Conservation (phyloP, 352 stramenopile genomes). For the Pythium diclinum region DNA sequence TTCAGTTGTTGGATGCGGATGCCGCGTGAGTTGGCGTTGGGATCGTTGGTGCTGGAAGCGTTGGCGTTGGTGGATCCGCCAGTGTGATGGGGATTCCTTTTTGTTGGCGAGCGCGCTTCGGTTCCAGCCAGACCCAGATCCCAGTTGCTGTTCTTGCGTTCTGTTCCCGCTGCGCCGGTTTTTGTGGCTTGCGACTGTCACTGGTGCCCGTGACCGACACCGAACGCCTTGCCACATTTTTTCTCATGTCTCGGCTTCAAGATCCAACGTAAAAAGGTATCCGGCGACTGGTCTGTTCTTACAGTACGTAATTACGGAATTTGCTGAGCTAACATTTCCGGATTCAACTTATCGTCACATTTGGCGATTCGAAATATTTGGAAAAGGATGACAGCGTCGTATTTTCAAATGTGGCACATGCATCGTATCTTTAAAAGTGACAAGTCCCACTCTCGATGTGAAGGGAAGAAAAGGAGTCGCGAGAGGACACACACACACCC, state of each 20-base stretch:
- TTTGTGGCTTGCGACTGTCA: constrained; percentile 6
- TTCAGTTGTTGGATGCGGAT: constrained; percentile 10
- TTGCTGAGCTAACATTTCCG: background rate
- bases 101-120: background rate
- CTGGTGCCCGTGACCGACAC: background rate
- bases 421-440: background rate
- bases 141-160: background rate
- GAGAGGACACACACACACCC: too few species aligned
- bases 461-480: background rate
- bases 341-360: background rate
- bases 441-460: background rate
- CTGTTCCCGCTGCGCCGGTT: background rate
- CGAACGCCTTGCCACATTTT: background rate
- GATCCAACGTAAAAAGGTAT: background rate
- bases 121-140: background rate
- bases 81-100: background rate
- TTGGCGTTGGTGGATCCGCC: constrained; percentile 1
- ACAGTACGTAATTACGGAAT: background rate
- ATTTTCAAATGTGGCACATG: background rate
- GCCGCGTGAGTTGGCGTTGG: background rate
- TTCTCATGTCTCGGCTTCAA: constrained; percentile 4
- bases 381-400: background rate
- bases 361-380: background rate
- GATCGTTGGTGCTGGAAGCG: background rate
- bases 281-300: background rate